Evolutionary conservation across 306 rosid genomes (phyloP), one percentile per base, ranked within the genome.

Genomic region (Glycine tomentella): DNA sequence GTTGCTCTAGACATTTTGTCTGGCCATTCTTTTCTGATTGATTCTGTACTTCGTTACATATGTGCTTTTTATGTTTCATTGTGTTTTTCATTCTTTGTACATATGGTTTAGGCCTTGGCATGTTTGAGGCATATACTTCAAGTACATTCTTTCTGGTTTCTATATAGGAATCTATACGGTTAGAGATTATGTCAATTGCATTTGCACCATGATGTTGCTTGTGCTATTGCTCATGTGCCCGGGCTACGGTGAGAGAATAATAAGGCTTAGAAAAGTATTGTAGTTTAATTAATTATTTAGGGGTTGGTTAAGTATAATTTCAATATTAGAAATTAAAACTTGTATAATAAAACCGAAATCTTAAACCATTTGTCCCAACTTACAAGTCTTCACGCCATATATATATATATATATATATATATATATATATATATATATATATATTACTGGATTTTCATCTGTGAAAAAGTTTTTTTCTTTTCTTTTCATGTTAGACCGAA

Each of bases 1-100:
- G n/a, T n/a, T n/a, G n/a, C n/a, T n/a, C n/a, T n/a, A n/a, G n/a
- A 89, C 94, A 75, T 67, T 25, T 84, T 45, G 83, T 87, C 97
- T 86, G 81, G 84, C 88, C 86, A 86, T 90, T 88, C 91, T 83
- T 90, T 93, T 72, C 52, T 62, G 86, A 75, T 76, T 72, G 57
- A 75, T 87, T 69, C 49, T 91, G 86, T 82, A 65, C 77, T 83
- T 74, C 9, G 40, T 87, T 82, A 81, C 72, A 2, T 2, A 69
- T 78, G 76, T 55, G 74, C 36, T n/a, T n/a, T n/a, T n/a, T 62
- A 17, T 69, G 76, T 36, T 77, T 25, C 76, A 76, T 87, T 51
- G 55, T 71, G 86, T 57, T 52, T 25, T 82, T 75, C 77, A 34
- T 69, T 74, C 78, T 46, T 69, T 74, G 77, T 56, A 77, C 73